Percentiles rank a stretch among this genome's conserved stretches.
phyloP scores from a whole-genome alignment of 208 protist species.

The Wallacemonas sp. region DNA sequence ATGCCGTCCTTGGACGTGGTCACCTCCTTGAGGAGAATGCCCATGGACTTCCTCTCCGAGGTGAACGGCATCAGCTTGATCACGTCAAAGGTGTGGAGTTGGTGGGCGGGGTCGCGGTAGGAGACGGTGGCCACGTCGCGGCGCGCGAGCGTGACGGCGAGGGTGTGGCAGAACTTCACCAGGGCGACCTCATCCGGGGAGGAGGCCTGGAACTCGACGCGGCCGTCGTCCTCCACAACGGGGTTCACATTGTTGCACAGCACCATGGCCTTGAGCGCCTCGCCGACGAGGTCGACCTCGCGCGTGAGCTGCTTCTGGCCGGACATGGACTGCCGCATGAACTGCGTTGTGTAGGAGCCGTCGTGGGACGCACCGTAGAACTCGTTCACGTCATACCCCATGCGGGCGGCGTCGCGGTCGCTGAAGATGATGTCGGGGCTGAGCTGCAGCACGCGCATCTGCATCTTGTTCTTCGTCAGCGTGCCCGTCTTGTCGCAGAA shows the following conservation, averaged over 20 bases:
- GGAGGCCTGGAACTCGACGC: conserved; percentile 86
- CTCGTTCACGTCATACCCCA: conserved; percentile 33
- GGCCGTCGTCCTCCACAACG: conserved; percentile 63
- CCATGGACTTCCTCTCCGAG: conserved; percentile 98
- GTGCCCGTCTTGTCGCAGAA: conserved; percentile 99
- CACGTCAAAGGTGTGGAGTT: conserved; percentile 84
- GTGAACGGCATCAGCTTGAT: conserved; percentile 98
- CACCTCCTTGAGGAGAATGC: conserved; percentile 91
- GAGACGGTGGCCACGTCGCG: conserved; percentile 52
- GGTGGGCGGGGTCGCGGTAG: conserved; percentile 44
- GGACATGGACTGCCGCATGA: conserved; percentile 16
- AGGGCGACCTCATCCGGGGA: conserved; percentile 96
- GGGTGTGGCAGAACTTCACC: conserved; percentile 93
- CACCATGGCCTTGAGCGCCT: conserved; percentile 86
- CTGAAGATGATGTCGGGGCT: conserved; percentile 46
- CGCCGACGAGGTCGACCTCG: conserved; percentile 62
- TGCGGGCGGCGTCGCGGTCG: conserved; percentile 51
- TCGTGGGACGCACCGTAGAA: conserved; percentile 32
- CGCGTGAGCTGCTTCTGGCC: conserved; percentile 31
- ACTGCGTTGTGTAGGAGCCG: conserved; percentile 23
- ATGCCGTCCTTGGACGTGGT: conserved; percentile 5
- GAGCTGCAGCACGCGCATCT: conserved; percentile 72
- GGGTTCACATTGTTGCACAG: conserved; percentile 98
- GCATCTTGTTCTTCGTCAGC: conserved; percentile 97
- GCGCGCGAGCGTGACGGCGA: conserved; percentile 67